Base-by-base conservation (phyloP, 139 green algal species). In the Chlamydomonas sp. region DNA sequence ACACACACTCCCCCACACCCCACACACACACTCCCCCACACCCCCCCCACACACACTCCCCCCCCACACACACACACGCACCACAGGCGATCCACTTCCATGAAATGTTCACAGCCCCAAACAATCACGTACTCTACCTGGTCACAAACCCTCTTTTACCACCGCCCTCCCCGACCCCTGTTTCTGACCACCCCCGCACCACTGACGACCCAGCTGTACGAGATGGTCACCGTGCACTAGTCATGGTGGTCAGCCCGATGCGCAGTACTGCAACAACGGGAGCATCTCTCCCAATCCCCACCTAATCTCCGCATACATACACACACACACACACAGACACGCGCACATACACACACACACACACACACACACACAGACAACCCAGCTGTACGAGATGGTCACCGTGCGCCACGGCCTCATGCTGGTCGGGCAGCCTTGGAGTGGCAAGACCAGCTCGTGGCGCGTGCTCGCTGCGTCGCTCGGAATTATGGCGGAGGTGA, bases 371-470 rank as follows among this genome's bases (percentile, higher is more conserved):
- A n/a, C n/a, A n/a, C n/a, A n/a, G n/a, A n/a, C n/a, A n/a, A n/a
- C n/a, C 28, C 88, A 94, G 82, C 82, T 94, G 75, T 92, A 91
- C 65, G 88, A 92, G 74, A 92, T 85, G 65, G 89, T 88, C 5
- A 80, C 88, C 8, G 87, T 94, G 35, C 82, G 88, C 0, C 87
- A 92, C 73, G 88, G 88, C 13, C 85, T 95, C 35, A 95, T 95
- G 88, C 76, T 95, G 33, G 88, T 95, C 43, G 89, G 89, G 1
- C 83, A 78, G 57, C 90, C 89, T 37, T 87, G 88, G 66, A 80
- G 69, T 2, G 89, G 89, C 65, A 95, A 95, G 80, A 93, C 89
- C 48, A 34, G 16, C 22, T 54, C 16, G 37, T 79, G 75, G 73
- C 61, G 73, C n/a, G 69, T 82, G 28, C 78, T 90, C 24, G 80